Base-by-base conservation (phyloP, 2,329 filamentous ascomycete genomes). In the Neonectria magnoliae region DNA sequence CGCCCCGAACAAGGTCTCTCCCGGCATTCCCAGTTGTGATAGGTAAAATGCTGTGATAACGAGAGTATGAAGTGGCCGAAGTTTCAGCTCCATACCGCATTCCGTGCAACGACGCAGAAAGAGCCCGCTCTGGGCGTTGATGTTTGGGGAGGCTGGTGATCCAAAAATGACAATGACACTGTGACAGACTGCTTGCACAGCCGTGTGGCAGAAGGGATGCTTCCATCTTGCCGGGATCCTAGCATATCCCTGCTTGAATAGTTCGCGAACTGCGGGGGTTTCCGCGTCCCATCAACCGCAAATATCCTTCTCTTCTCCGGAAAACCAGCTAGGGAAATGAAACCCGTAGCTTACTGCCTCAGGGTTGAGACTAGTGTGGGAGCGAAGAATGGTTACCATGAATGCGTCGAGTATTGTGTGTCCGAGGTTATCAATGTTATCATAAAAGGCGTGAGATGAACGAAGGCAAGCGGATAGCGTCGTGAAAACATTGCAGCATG, bases 1-100 rank as follows among this genome's bases (percentile, higher is more conserved):
- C 1, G 60, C 54, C 0, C 69, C 69, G 16, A 70, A 71, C 1
- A 71, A 48, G 1, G 63, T 70, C 13, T 71, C 69, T 1, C 54
- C 64, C 2, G 25, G 2, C 51, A 65, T 60, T 2, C 65, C 67
- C 1, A 2, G 13, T 1, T 60, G 45, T 0, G 51, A 54, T 10
- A 70, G 16, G 8, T 64, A 65, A 25, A 68, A 71, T 2, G 65
- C 45, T 0, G 41, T 20, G 2, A 63, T 22, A 22, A 65, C 51
- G 11, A 68, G 9, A 1, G 58, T 11, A 16, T 68, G 65, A 2
- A 67, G 25, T 1, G 67, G 58, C 0, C 65, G 36, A 1, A 67
- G 33, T 5, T 20, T 65, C 5, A 68, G 67, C 5, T 68, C 55
- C 8, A 57, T 4, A 1, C 64, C 64, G 20, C 65, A 68, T 11